These are phyloP conservation scores for Trichoderma hamatum DNA, from an alignment of 2,329 filamentous ascomycete genomes.

Conservation along the genomic window DNA sequence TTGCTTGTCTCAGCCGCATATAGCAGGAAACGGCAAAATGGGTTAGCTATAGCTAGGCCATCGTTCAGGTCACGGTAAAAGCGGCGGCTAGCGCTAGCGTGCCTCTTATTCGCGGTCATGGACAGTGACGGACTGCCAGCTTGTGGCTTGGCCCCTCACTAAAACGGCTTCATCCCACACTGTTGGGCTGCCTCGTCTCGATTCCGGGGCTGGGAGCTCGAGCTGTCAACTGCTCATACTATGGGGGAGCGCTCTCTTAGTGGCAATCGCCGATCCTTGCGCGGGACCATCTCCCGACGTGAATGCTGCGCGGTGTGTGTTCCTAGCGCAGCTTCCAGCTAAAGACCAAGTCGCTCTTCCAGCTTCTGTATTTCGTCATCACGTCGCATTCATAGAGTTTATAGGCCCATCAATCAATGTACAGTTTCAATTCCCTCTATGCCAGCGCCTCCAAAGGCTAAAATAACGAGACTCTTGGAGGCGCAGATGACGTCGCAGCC, in stretches of 20 bases:
- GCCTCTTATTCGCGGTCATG: background rate
- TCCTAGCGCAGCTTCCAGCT: background rate
- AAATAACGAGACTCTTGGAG: background rate
- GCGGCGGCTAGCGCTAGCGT: conserved; percentile 22
- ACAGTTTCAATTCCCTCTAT: background rate
- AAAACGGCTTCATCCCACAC: background rate
- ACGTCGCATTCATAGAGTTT: background rate
- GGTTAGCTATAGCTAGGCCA: background rate
- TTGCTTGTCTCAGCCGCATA: conserved; percentile 8
- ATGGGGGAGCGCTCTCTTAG: background rate
- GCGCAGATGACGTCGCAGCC: background rate
- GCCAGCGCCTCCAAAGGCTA: background rate
- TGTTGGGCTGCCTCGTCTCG: background rate
- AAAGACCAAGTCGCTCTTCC: background rate
- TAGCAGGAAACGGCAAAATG: background rate
- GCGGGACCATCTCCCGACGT: background rate
- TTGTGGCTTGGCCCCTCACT: background rate
- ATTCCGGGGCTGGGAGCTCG: conserved; percentile 8
- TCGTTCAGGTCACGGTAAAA: conserved; percentile 10
- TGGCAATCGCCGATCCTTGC: background rate
- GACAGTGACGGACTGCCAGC: background rate
- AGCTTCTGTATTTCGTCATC: background rate
- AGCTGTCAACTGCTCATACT: background rate
- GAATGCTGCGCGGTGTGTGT: background rate
- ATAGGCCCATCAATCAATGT: background rate